These are phyloP conservation scores for Euphorbia celastroides DNA, from an alignment of 441 rosid species.

Conservation along the genomic window DNA sequence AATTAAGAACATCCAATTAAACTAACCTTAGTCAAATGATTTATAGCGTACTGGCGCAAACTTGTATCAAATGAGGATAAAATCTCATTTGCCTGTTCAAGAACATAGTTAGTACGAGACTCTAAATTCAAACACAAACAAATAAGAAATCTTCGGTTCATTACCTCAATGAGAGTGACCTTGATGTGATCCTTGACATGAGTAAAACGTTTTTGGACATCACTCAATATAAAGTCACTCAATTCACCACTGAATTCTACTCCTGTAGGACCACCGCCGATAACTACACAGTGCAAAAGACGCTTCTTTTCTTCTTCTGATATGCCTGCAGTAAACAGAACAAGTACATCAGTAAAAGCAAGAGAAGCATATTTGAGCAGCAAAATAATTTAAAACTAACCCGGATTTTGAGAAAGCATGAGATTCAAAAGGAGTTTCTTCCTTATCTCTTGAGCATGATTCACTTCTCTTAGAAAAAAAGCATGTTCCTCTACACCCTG, in stretches of 20 bases:
- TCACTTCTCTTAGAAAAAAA: conserved; percentile 86
- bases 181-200: conserved; percentile 68
- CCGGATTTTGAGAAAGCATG: conserved; percentile 92
- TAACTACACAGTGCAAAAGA: conserved; percentile 73
- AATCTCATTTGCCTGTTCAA: conserved; percentile 72
- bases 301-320: conserved; percentile 69
- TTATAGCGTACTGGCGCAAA: conserved; percentile 68
- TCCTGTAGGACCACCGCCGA: conserved; percentile 97
- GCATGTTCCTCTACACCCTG: conserved; percentile 82
- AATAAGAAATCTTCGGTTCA: conserved; percentile 3
- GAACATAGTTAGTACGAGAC: conserved; percentile 1
- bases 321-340: conserved; percentile 43
- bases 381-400: conserved; percentile 21
- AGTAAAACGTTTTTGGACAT: conserved; percentile 58
- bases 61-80: conserved; percentile 80
- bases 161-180: conserved; percentile 90
- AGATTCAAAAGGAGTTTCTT: conserved; percentile 84
- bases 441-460: conserved; percentile 89
- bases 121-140: not conserved
- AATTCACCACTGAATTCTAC: conserved; percentile 95
- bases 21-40: conserved; percentile 69
- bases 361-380: not conserved
- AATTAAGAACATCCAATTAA: not conserved
- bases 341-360: not conserved
- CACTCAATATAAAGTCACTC: conserved; percentile 90